A percentile compares a stretch with the other conserved stretches of the same genome.
These are phyloP conservation scores for Pleurotus sapidus DNA, from an alignment of 768 basidiomycete genomes.

Conservation along the genomic window DNA sequence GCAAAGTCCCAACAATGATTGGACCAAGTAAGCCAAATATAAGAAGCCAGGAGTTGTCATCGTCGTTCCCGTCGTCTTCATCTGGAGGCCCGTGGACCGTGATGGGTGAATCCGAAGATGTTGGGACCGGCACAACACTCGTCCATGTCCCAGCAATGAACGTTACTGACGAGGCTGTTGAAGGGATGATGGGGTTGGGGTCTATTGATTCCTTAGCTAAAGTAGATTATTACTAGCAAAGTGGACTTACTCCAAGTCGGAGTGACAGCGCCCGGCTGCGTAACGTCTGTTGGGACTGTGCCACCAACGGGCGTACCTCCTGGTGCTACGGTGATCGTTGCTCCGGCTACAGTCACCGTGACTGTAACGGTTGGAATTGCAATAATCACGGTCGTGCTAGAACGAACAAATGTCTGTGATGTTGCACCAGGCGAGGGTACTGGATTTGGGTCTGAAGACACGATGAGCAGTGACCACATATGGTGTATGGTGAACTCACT, in stretches of 20 bases:
- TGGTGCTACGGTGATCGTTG: constrained; percentile 1
- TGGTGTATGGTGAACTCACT: constrained; percentile 3
- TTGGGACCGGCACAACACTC: not conserved
- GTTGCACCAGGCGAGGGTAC: not conserved
- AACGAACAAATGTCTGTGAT: not conserved
- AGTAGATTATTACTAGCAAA: not conserved
- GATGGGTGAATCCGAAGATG: not conserved
- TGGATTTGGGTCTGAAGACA: not conserved
- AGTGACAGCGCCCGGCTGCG: constrained; percentile 1
- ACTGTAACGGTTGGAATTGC: not conserved
- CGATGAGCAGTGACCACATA: not conserved
- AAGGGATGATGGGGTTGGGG: not conserved
- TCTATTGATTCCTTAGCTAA: not conserved
- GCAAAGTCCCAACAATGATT: not conserved
- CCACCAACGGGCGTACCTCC: constrained; percentile 1
- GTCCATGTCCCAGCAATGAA: constrained; percentile 4
- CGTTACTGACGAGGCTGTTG: not conserved
- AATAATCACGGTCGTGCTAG: not conserved
- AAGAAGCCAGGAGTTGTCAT: not conserved
- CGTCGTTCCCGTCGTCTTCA: not conserved
- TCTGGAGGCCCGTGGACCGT: not conserved
- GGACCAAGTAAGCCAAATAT: not conserved
- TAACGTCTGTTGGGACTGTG: not conserved
- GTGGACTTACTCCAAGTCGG: not conserved
- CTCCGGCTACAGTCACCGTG: not conserved